phyloP scores from a whole-genome alignment of 805 yeast species.

The Monosporozyma unispora region DNA sequence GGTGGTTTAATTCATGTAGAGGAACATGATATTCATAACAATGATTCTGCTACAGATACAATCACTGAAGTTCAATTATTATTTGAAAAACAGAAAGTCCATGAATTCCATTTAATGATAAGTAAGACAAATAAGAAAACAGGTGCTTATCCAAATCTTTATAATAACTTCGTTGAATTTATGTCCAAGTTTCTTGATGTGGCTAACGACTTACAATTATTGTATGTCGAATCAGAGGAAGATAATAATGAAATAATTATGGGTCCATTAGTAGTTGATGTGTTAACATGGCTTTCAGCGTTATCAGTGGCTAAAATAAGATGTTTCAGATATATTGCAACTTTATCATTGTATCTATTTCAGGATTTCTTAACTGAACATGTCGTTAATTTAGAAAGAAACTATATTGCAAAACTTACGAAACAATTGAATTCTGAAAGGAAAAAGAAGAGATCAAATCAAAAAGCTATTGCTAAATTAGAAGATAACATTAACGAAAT shows the following conservation, averaged over 20 bases:
- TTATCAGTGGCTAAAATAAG: conserved; percentile 62
- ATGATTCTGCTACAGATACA: conserved; percentile 64
- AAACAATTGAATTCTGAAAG: conserved; percentile 32
- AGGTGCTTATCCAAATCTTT: conserved; percentile 37
- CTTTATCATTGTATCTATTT: conserved; percentile 48
- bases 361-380: conserved; percentile 52
- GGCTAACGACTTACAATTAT: conserved; percentile 53
- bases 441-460: conserved; percentile 31
- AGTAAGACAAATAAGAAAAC: conserved; percentile 39
- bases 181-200: conserved; percentile 41
- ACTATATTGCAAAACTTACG: conserved; percentile 32
- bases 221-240: conserved; percentile 35
- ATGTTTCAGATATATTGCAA: conserved; percentile 60
- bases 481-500: conserved; percentile 35
- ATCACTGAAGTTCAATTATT: conserved; percentile 60
- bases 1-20: conserved; percentile 63
- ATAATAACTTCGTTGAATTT: conserved; percentile 46
- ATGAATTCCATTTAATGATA: conserved; percentile 60
- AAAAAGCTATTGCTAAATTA: conserved; percentile 40
- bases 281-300: conserved; percentile 69
- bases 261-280: conserved; percentile 33
- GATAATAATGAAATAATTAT: conserved; percentile 22
- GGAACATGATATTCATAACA: conserved; percentile 64
- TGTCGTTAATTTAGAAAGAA: conserved; percentile 31
- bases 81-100: conserved; percentile 50